Evolutionary conservation across 2,329 filamentous ascomycete species (phyloP).

Genomic region (Waltergamsia citrina): DNA sequence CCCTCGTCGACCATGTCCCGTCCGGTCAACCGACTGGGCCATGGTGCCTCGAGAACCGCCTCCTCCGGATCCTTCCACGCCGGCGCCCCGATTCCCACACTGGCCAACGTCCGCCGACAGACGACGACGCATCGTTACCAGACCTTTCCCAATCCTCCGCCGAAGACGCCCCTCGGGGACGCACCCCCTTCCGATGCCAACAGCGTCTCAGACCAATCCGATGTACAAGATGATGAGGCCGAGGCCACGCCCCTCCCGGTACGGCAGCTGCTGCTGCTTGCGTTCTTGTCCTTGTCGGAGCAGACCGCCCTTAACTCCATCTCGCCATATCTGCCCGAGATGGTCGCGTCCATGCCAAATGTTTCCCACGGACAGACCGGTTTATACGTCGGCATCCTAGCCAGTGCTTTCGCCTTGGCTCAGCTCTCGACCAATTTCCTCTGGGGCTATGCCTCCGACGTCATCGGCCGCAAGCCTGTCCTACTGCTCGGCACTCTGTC

Average conservation of each 20-base stretch:
- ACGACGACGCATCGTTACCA: conserved; percentile 57
- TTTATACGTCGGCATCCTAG: conserved; percentile 82
- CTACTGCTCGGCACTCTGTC: conserved; percentile 73
- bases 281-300: conserved; percentile 81
- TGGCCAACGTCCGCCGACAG: conserved; percentile 23
- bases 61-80: conserved; percentile 42
- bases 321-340: conserved; percentile 85
- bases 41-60: conserved; percentile 6
- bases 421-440: conserved; percentile 84
- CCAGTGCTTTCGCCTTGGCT: conserved; percentile 83
- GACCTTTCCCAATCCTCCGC: conserved; percentile 70
- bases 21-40: conserved; percentile 3
- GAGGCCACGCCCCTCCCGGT: conserved; percentile 69
- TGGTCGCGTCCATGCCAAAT: conserved; percentile 79
- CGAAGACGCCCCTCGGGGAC: conserved; percentile 51
- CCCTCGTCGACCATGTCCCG: conserved; percentile 4
- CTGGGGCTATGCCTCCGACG: conserved; percentile 49
- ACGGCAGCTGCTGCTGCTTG: conserved; percentile 74
- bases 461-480: conserved; percentile 64
- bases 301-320: conserved; percentile 97
- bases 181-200: conserved; percentile 17
- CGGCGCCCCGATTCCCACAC: conserved; percentile 35
- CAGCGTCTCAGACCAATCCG: conserved; percentile 9
- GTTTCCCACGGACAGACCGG: conserved; percentile 64
- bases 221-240: conserved; percentile 16